Evolutionary conservation across 1,139 yeast genomes (phyloP).

Genomic region (Keqinozyma sinolaborantium): DNA sequence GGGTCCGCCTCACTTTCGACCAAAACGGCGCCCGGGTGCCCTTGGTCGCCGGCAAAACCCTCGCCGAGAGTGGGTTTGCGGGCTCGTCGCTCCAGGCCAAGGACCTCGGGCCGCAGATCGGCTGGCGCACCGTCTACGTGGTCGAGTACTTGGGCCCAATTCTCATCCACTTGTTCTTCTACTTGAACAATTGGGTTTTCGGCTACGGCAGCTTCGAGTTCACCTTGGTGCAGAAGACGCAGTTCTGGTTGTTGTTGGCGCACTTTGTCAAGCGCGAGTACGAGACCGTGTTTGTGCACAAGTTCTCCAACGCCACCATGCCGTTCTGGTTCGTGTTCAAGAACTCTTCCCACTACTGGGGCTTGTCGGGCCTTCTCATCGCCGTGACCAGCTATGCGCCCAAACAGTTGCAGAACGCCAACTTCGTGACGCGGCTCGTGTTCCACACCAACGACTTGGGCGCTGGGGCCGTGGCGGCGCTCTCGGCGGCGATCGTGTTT

Average conservation of each 20-base stretch:
- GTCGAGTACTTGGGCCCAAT: conserved; percentile 91
- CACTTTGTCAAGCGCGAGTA: conserved; percentile 87
- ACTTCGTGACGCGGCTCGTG: conserved; percentile 6
- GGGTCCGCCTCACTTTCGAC: conserved; percentile 37
- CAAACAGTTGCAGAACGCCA: conserved; percentile 6
- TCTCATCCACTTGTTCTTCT: conserved; percentile 67
- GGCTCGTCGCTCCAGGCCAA: conserved; percentile 45
- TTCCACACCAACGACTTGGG: conserved; percentile 10
- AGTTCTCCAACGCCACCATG: conserved; percentile 87
- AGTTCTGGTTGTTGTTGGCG: conserved; percentile 53
- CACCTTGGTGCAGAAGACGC: conserved; percentile 48
- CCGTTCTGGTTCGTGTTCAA: conserved; percentile 83
- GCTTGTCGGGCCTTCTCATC: conserved; percentile 72
- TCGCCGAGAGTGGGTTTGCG: conserved; percentile 28
- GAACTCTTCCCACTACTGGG: conserved; percentile 90
- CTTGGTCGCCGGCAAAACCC: conserved; percentile 26
- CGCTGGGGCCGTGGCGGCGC: conserved; percentile 2
- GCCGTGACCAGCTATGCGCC: conserved; percentile 74
- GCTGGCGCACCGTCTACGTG: conserved; percentile 85
- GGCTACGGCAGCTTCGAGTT: conserved; percentile 19
- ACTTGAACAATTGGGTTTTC: conserved; percentile 9
- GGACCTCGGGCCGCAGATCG: conserved; percentile 90
- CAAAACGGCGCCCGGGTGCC: conserved; percentile 30
- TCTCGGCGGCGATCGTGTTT: conserved; percentile 14
- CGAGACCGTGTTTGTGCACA: conserved; percentile 82